Base-by-base conservation (phyloP, 176 grass and related monocot species). In the Avena atlantica region DNA sequence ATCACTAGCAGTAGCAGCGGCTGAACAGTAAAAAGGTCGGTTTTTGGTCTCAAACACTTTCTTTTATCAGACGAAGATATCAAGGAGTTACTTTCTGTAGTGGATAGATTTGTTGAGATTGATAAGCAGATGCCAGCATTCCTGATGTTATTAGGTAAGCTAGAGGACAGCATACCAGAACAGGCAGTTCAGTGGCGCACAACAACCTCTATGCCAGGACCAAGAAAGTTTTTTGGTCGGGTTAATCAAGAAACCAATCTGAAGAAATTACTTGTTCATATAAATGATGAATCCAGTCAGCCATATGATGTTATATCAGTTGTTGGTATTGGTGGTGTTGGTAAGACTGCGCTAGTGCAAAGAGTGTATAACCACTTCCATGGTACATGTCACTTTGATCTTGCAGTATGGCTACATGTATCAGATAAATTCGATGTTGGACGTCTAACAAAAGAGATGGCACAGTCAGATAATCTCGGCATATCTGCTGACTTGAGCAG, bases 311-410 rank as follows among this genome's bases (percentile, higher is more conserved):
- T 89, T 34, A 73, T 94, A 79, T 37, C 92, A 9, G 45, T 94
- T 29, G 75, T 94, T 76, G 92, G 92, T 6, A 56, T 85, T 52
- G 93, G 77, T 0, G 89, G 89, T 74, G 76, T 94, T 2, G 89
- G 92, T 62, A 94, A 94, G 49, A 89, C 89, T 17, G 84, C 93
- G 0, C 40, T 92, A 47, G 70, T 86, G 6, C 82, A 89, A 17
- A 79, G 12, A 15, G 31, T 85, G 17, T 89, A 89, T 15, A 66
- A 4, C 31, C 8, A 85, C 9, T 57, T 66, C 16, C 8, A 8
- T 66, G 67, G 0, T 31, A 47, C 16, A 45, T 0, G 12, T 47
- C 21, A 85, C 17, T 89, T 85, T 7, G 16, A 85, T 66, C 52
- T 89, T 3, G 21, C 70, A 42, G 76, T 24, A 20, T 89, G 87